Percentiles rank a stretch among this genome's conserved stretches.
Evolutionary conservation across 129 eudicot genomes (phyloP).

Genomic region (Cynara cardunculus): DNA sequence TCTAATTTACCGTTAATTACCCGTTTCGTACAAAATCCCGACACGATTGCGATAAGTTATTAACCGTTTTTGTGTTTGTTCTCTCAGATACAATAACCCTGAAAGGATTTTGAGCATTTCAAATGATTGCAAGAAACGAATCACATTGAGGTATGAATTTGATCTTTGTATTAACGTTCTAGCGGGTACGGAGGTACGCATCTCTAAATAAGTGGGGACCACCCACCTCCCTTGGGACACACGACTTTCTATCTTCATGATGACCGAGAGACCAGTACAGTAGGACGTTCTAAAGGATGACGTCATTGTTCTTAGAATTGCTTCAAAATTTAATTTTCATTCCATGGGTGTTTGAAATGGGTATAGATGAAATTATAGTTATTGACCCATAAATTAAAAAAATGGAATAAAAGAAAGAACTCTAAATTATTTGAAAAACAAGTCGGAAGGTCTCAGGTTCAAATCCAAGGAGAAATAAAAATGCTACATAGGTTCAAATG

Average conservation of each 20-base stretch:
- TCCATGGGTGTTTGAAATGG: constrained; percentile 15
- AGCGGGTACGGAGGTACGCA: neutral
- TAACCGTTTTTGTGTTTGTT: constrained; percentile 15
- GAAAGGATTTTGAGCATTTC: constrained; percentile 18
- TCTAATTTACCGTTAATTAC: neutral
- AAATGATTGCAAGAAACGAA: constrained; percentile 23
- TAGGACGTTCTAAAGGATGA: neutral
- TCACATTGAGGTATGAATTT: constrained; percentile 39
- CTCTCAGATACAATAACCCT: constrained; percentile 22
- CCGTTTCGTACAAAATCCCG: neutral
- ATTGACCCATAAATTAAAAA: constrained; percentile 21
- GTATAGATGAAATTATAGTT: constrained; percentile 5
- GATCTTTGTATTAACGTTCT: constrained; percentile 22
- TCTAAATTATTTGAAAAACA: constrained; percentile 3
- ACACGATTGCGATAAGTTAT: neutral
- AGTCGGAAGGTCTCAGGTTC: too few relatives aligned
- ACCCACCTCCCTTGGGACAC: neutral
- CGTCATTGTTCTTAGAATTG: neutral
- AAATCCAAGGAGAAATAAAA: too few relatives aligned
- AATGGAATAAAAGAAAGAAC: neutral
- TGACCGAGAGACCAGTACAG: neutral
- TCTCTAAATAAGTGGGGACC: neutral
- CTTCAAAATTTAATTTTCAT: constrained; percentile 5
- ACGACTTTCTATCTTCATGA: neutral
- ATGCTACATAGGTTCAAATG: too few relatives aligned